Percentiles rank a stretch among this genome's conserved stretches.
Conservation (phyloP, 768 basidiomycete genomes). For the Tephrocybe sp. region DNA sequence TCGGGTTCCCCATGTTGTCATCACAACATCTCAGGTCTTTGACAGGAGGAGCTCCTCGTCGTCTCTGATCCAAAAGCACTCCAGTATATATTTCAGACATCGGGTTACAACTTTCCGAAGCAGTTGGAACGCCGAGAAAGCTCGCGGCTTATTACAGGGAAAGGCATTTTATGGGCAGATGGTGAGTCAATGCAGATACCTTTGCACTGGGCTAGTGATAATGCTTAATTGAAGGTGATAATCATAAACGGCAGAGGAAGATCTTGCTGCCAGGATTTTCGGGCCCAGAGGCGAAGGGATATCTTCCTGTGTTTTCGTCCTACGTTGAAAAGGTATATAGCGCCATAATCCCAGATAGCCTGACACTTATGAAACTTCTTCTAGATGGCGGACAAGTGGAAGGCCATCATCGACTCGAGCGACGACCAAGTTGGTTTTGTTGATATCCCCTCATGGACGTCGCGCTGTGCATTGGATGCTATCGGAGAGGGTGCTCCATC, state of each 20-base stretch:
- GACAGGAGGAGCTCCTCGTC: conserved; percentile 42
- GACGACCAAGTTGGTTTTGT: conserved; percentile 28
- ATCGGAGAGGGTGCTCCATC: conserved; percentile 43
- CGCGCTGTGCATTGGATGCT: conserved; percentile 48
- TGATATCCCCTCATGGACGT: conserved; percentile 37
- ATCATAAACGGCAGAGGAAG: conserved; percentile 47
- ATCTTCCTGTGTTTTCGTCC: conserved; percentile 37
- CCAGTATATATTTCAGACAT: conserved; percentile 42
- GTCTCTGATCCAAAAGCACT: conserved; percentile 50
- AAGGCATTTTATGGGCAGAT: conserved; percentile 39
- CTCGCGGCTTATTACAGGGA: conserved; percentile 33
- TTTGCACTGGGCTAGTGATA: no score
- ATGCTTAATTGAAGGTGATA: conserved; percentile 23
- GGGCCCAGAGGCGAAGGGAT: conserved; percentile 38
- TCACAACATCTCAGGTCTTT: neutral
- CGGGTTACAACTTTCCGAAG: conserved; percentile 43
- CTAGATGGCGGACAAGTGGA: conserved; percentile 40
- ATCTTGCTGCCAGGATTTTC: conserved; percentile 48
- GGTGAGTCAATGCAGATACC: conserved; percentile 24
- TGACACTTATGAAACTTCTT: conserved; percentile 2
- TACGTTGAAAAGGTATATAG: conserved; percentile 30
- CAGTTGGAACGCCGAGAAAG: conserved; percentile 35
- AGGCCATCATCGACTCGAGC: conserved; percentile 30
- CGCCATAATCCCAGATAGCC: conserved; percentile 3
- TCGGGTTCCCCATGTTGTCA: neutral